A percentile compares a stretch with the other conserved stretches of the same genome.
These are phyloP conservation scores for Prillingera fragicola DNA, from an alignment of 1,284 basidiomycete genomes.

Conservation along the genomic window DNA sequence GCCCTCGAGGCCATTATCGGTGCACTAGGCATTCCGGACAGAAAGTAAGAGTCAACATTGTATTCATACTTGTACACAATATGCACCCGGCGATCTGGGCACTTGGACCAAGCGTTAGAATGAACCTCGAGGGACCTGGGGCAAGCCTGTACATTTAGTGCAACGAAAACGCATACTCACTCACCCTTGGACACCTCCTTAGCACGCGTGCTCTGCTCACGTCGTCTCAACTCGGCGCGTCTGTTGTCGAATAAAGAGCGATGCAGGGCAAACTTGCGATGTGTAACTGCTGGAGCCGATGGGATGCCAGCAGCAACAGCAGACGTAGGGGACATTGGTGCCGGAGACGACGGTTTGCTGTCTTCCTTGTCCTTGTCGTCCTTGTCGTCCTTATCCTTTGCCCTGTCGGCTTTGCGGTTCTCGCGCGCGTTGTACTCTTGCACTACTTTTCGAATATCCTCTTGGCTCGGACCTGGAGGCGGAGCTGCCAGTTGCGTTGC, in stretches of 20 bases:
- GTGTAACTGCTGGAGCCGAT: constrained; percentile 22
- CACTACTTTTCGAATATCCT: constrained; percentile 47
- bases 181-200: constrained; percentile 43
- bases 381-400: constrained; percentile 13
- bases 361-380: constrained; percentile 20
- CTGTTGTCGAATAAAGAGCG: constrained; percentile 43
- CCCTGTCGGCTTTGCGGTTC: constrained; percentile 25
- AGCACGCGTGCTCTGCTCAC: constrained; percentile 39
- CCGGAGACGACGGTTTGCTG: constrained; percentile 10
- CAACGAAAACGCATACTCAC: constrained; percentile 1
- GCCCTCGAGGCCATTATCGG: constrained; percentile 37
- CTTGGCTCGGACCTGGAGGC: constrained; percentile 31
- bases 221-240: constrained; percentile 30
- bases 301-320: constrained; percentile 7
- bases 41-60: not conserved
- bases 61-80: too few species aligned
- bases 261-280: constrained; percentile 45
- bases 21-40: constrained; percentile 22
- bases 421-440: constrained; percentile 40
- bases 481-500: constrained; percentile 34
- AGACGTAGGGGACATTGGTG: constrained; percentile 2
- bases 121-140: constrained; percentile 22
- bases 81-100: not conserved
- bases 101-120: constrained; percentile 14
- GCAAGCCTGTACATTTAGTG: constrained; percentile 13